phyloP scores from a whole-genome alignment of 768 basidiomycete species.

The Gloeopeniophorella convolvens region DNA sequence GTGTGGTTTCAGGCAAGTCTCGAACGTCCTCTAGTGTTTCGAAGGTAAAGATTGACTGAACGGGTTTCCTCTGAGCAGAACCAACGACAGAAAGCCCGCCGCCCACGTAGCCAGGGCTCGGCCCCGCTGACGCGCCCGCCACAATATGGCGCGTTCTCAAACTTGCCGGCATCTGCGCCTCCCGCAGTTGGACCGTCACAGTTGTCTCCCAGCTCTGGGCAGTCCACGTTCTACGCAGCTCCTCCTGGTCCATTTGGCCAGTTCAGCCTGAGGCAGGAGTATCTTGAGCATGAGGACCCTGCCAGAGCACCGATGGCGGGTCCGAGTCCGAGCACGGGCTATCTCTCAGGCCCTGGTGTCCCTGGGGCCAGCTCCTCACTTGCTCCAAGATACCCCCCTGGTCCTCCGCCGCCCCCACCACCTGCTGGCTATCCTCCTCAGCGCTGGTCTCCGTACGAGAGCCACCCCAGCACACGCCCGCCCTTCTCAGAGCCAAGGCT shows the following conservation, averaged over 20 bases:
- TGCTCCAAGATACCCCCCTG: background rate
- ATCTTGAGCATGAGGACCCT: background rate
- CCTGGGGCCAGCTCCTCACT: slow-evolving; percentile 15
- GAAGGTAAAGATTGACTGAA: slow-evolving; percentile 11
- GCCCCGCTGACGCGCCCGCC: slow-evolving; percentile 46
- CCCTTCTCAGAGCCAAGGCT: background rate
- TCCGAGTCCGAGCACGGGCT: slow-evolving; percentile 2
- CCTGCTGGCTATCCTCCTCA: background rate
- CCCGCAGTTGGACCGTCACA: slow-evolving; percentile 20
- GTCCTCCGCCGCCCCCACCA: background rate
- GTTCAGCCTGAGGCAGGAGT: background rate
- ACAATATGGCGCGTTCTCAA: slow-evolving; percentile 59
- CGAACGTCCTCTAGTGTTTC: slow-evolving; percentile 5
- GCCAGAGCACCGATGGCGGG: background rate
- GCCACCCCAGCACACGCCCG: background rate
- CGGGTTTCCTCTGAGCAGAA: slow-evolving; percentile 44
- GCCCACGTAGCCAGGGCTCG: slow-evolving; percentile 56
- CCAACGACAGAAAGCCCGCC: slow-evolving; percentile 81
- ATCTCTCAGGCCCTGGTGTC: slow-evolving; percentile 19
- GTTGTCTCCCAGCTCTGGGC: slow-evolving; percentile 14
- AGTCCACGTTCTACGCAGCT: slow-evolving; percentile 8
- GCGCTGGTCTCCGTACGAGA: background rate
- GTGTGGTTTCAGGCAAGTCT: slow-evolving; percentile 82
- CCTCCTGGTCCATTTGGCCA: slow-evolving; percentile 1
- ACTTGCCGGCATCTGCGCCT: slow-evolving; percentile 32